Conservation (phyloP, 2,329 filamentous ascomycete species). For the Claviceps africana region DNA sequence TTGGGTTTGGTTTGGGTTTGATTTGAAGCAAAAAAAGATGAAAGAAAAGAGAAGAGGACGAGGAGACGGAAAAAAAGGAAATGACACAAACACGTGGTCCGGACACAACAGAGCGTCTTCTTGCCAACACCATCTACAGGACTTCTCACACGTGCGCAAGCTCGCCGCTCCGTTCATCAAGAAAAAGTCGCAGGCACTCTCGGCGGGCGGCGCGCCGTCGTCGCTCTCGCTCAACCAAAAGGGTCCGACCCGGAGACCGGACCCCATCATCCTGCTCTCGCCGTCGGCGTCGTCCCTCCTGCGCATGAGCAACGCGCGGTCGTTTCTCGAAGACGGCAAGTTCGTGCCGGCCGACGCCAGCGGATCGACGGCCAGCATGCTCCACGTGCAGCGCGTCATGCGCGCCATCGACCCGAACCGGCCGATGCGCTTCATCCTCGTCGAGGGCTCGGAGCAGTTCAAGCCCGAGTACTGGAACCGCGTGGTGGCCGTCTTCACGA, state of each 20-base stretch:
- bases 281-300: conserved; percentile 90
- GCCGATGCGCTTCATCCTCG: conserved; percentile 84
- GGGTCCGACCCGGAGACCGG: conserved; percentile 34
- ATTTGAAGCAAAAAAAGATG: not conserved
- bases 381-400: conserved; percentile 70
- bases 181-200: conserved; percentile 35
- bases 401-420: conserved; percentile 55
- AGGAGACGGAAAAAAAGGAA: not conserved
- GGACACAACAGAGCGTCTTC: too few species aligned
- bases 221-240: conserved; percentile 42
- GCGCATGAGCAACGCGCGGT: conserved; percentile 89
- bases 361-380: conserved; percentile 56
- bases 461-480: conserved; percentile 96
- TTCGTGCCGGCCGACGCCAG: conserved; percentile 66
- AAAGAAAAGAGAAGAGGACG: not conserved
- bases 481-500: conserved; percentile 93
- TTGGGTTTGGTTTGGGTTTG: too few species aligned
- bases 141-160: conserved; percentile 89
- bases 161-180: conserved; percentile 64
- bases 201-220: conserved; percentile 26
- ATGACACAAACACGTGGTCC: too few species aligned
- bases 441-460: conserved; percentile 86
- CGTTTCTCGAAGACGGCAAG: conserved; percentile 74
- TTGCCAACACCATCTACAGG: too few species aligned
- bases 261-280: conserved; percentile 93